Percentiles rank a stretch among this genome's conserved stretches.
phyloP scores from a whole-genome alignment of 2,329 filamentous ascomycete genomes.

The Trichoderma pleuroti region DNA sequence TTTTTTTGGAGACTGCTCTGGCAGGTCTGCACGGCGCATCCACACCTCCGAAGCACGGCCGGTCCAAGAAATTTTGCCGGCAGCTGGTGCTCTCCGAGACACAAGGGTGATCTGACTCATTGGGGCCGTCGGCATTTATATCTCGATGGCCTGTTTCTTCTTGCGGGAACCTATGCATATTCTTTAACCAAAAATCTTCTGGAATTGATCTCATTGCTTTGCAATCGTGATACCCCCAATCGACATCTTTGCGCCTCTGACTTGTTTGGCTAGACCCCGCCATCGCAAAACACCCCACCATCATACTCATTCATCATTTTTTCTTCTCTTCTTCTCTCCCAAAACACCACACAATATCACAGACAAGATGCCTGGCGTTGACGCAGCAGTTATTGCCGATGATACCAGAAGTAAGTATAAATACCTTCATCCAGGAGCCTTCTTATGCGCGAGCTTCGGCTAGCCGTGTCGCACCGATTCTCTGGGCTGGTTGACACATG shows the following conservation, averaged over 20 bases:
- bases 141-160: background rate
- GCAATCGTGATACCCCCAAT: constrained; percentile 1
- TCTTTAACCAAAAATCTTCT: background rate
- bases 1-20: background rate
- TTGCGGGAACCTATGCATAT: background rate
- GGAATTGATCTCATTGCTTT: background rate
- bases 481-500: background rate
- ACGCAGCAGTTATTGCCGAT: constrained; percentile 43
- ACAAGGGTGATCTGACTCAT: constrained; percentile 17
- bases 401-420: constrained; percentile 41
- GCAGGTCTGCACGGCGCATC: constrained; percentile 2
- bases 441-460: background rate
- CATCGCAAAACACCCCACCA: constrained; percentile 7
- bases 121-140: background rate
- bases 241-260: background rate
- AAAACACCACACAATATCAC: background rate
- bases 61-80: constrained; percentile 3
- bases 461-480: background rate
- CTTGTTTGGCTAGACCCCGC: constrained; percentile 7
- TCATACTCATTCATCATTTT: background rate
- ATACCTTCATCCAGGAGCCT: background rate
- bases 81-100: constrained; percentile 6
- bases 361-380: constrained; percentile 40
- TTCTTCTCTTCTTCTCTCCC: background rate
- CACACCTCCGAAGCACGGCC: constrained; percentile 18